Conservation (phyloP, 441 rosid species). For the Populus tomentosa region DNA sequence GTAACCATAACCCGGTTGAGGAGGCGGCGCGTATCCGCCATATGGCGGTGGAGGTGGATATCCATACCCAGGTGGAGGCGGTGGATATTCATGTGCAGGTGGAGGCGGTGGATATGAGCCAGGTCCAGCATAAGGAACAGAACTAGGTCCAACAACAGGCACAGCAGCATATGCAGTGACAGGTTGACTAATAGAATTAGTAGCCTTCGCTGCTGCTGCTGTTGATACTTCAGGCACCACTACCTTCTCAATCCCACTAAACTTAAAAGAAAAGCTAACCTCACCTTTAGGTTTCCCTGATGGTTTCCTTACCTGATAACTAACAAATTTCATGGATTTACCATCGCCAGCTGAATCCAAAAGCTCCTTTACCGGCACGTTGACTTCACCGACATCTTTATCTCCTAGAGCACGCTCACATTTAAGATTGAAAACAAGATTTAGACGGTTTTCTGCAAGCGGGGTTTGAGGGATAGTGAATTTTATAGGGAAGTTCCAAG, state of each 20-base stretch:
- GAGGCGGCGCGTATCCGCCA: not conserved
- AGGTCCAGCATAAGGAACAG: conserved; percentile 19
- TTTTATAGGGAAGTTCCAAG: conserved; percentile 55
- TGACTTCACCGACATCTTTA: conserved; percentile 54
- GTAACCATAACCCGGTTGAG: conserved; percentile 10
- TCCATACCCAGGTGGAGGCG: conserved; percentile 18
- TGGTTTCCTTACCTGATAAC: conserved; percentile 46
- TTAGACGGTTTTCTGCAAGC: conserved; percentile 44
- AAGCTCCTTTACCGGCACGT: conserved; percentile 56
- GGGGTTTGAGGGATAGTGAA: conserved; percentile 43
- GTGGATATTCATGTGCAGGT: conserved; percentile 17
- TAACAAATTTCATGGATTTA: conserved; percentile 30
- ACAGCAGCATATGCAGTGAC: conserved; percentile 32
- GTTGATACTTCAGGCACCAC: not conserved
- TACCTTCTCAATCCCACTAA: conserved; percentile 26
- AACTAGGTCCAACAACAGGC: conserved; percentile 19
- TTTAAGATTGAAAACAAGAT: conserved; percentile 45
- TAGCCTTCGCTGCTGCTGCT: not conserved
- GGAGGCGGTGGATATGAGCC: conserved; percentile 14
- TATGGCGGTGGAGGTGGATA: conserved; percentile 19
- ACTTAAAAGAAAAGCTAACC: conserved; percentile 48
- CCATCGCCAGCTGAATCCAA: conserved; percentile 23
- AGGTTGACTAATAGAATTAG: conserved; percentile 6
- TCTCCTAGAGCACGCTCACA: conserved; percentile 64
- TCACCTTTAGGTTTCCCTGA: conserved; percentile 58